Base-by-base conservation (phyloP, 2,329 filamentous ascomycete genomes). In the Chaetomium olivaceum region DNA sequence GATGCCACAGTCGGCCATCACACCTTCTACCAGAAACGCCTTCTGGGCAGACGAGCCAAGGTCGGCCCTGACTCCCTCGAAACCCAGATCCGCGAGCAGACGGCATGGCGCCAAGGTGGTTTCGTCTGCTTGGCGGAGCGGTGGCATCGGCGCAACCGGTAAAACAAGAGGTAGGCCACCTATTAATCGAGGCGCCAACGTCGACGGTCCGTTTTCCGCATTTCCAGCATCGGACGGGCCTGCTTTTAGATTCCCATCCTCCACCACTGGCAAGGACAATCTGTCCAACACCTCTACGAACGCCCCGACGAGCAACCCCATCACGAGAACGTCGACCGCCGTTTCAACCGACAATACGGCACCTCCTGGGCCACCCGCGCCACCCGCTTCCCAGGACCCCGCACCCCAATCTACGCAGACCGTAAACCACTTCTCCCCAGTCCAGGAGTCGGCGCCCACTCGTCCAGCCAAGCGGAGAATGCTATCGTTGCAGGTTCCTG, bases 91-190 rank as follows among this genome's bases (percentile, higher is more conserved):
- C 6, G 77, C 76, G 0, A 75, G 85, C 62, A 82, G 89, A 63
- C 86, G 91, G 4, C 91, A 96, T 75, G 93, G 93, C 0, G 91
- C 92, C 0, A 87, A 87, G 73, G 92, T 91, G 7, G 92, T 97
- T 0, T 97, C 93, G 0, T 97, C 93, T 11, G 93, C 93, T 0
- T 97, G 93, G 93, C 87, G 90, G 63, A 87, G 87, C 68, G 86
- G 84, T 65, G 85, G 85, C 19, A 81, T 83, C 48, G 82, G 87
- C 14, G 80, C 85, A 1, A 86, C 83, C 4, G 89, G 89, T 1
- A 96, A 93, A 75, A 83, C 90, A 16, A 83, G 93, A 69, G 93
- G 93, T 7, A 83, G 93, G 66, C 93, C 93, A 51, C 91, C 92
- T 0, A 90, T 88, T 63, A 91, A 89, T 71, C 85, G 87, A 29